phyloP scores from a whole-genome alignment of 495 filamentous ascomycete genomes.

The Aspergillus saccharolyticus region DNA sequence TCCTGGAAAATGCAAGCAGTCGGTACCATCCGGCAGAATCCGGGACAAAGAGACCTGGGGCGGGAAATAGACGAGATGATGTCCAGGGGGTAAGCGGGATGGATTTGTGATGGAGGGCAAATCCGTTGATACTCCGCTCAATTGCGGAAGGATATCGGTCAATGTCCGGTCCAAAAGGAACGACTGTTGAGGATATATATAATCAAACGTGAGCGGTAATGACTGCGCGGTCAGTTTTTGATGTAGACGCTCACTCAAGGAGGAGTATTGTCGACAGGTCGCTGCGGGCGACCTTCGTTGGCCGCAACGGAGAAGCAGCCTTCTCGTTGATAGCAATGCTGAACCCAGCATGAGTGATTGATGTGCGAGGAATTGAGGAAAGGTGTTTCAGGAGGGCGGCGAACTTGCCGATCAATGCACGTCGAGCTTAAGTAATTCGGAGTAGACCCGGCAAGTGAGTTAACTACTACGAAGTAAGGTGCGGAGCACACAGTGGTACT shows the following conservation, averaged over 20 bases:
- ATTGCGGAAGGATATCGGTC: slow-evolving; percentile 47
- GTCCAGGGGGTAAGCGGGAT: slow-evolving; percentile 40
- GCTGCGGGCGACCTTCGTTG: slow-evolving; percentile 1
- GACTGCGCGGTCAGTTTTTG: slow-evolving; percentile 41
- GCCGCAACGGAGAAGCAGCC: slow-evolving; percentile 4
- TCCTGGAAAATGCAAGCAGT: slow-evolving; percentile 63
- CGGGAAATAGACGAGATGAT: slow-evolving; percentile 71
- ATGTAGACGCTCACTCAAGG: slow-evolving; percentile 27
- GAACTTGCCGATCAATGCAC: neutral
- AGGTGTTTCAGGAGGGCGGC: neutral
- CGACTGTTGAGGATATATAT: slow-evolving; percentile 58
- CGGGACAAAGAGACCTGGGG: slow-evolving; percentile 50
- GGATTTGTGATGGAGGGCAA: slow-evolving; percentile 35
- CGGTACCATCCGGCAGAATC: slow-evolving; percentile 69
- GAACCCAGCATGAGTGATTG: neutral
- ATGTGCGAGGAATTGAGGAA: neutral
- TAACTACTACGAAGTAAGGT: no score
- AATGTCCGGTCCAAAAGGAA: slow-evolving; percentile 63
- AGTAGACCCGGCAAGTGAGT: no score
- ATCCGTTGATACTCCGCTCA: neutral
- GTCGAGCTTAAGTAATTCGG: neutral
- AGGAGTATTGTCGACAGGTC: slow-evolving; percentile 20
- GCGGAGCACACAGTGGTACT: no score
- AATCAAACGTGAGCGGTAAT: slow-evolving; percentile 56
- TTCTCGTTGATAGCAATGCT: neutral